Conservation (phyloP, 1,139 yeast genomes). For the Yamadazyma jaroonii region DNA sequence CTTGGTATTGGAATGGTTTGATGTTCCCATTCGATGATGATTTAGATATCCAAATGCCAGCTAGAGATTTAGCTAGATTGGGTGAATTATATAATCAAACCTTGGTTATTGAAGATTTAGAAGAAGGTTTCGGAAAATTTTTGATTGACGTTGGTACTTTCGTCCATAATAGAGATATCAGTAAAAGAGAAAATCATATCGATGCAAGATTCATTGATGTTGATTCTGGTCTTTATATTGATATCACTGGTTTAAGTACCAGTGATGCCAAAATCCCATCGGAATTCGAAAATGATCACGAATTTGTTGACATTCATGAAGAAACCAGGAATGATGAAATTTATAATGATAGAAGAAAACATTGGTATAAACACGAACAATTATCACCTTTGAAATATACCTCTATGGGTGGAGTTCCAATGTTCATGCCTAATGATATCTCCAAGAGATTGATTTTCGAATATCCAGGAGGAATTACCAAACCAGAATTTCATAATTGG, state of each 20-base stretch:
- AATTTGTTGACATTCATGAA: slow-evolving; percentile 10
- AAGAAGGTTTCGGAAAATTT: slow-evolving; percentile 28
- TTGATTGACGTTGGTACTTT: slow-evolving; percentile 27
- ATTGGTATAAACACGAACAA: slow-evolving; percentile 36
- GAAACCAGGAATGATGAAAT: slow-evolving; percentile 18
- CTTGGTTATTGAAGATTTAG: slow-evolving; percentile 26
- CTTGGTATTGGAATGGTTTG: slow-evolving; percentile 51
- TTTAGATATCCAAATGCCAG: slow-evolving; percentile 44
- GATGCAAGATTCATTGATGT: slow-evolving; percentile 34
- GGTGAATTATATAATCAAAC: slow-evolving; percentile 33
- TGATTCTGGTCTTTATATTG: slow-evolving; percentile 33
- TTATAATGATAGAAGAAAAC: slow-evolving; percentile 33
- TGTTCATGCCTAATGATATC: slow-evolving; percentile 24
- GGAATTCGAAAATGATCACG: slow-evolving; percentile 15
- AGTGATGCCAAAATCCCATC: slow-evolving; percentile 16
- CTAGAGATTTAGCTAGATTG: slow-evolving; percentile 23
- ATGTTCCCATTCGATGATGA: slow-evolving; percentile 65
- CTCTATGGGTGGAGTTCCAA: slow-evolving; percentile 28
- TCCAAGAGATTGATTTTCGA: slow-evolving; percentile 23
- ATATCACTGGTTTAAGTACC: slow-evolving; percentile 26
- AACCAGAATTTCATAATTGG: slow-evolving; percentile 24
- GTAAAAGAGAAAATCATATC: slow-evolving; percentile 26
- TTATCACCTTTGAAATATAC: slow-evolving; percentile 31
- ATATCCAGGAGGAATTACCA: slow-evolving; percentile 23
- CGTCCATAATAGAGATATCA: slow-evolving; percentile 30